Base-by-base conservation (phyloP, 495 filamentous ascomycete species). In the Aspergillus nidulans region DNA sequence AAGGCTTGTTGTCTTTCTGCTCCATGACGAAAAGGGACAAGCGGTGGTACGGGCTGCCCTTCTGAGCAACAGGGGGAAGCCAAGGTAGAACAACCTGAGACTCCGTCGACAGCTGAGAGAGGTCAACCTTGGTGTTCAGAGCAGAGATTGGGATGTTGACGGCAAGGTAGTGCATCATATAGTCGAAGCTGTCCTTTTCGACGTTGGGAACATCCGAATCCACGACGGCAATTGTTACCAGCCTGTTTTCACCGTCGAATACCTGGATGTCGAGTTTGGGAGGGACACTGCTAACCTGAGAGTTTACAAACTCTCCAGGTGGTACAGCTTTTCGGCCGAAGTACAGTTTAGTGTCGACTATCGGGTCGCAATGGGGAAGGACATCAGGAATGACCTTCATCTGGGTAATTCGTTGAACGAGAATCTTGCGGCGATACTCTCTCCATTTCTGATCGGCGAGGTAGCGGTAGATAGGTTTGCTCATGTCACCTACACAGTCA, bases 401-500 rank as follows among this genome's bases (percentile, higher is more conserved):
- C 69, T 96, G 91, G 20, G 82, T 78, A 63, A 99, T 87, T 62
- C 94, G 85, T 74, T 99, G 95, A 57, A 85, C 79, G 44, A 95
- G 78, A 54, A 97, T 74, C 46, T 78, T 80, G 42, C 82, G 83
- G 57, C 85, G 83, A 73, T 91, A 89, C 58, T 85, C 78, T 55
- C 87, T 82, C 95, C 95, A 99, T 76, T 92, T 89, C 51, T 76
- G 75, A 66, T 97, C 81, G 49, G 92, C 88, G 44, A 97, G 83
- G 67, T 87, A 85, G 36, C 92, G 90, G 77, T 99, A 99, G 67
- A 99, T 88, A 34, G 94, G 95, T 70, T 95, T 94, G 72, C 83
- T 86, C 92, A 97, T 92, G 66, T 97, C 90, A 46, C 89, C 91
- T 96, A 46, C 6, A 43, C 41, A 38, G 20, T 49, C 6, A 42